Percentiles rank a stretch among this genome's conserved stretches.
These are phyloP conservation scores for Phytophthora brassicae DNA, from an alignment of 352 stramenopile genomes.

Conservation along the genomic window DNA sequence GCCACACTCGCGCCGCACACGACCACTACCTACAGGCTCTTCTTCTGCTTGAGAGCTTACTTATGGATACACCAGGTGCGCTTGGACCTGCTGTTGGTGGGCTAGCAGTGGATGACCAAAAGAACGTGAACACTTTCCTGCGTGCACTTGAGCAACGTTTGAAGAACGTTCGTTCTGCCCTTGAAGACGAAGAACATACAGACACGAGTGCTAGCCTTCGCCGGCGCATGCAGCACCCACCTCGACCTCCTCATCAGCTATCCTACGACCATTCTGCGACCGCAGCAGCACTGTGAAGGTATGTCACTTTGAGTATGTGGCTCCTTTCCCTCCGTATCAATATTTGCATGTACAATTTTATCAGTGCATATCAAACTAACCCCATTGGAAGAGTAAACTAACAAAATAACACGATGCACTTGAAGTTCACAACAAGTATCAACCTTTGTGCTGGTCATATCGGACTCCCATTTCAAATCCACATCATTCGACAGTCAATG, in stretches of 20 bases:
- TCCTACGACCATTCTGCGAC: constrained; percentile 21
- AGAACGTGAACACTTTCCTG: constrained; percentile 51
- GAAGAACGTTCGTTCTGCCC: constrained; percentile 44
- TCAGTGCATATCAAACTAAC: constrained; percentile 24
- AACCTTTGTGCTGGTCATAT: background rate
- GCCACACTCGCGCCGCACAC: constrained; percentile 52
- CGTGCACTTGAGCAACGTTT: constrained; percentile 52
- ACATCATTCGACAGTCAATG: background rate
- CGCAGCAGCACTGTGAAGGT: constrained; percentile 20
- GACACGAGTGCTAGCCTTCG: constrained; percentile 14
- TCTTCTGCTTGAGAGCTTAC: constrained; percentile 60
- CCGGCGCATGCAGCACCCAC: constrained; percentile 15
- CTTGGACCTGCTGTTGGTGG: background rate
- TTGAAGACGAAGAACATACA: constrained; percentile 22
- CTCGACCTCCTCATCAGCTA: constrained; percentile 13
- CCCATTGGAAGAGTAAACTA: constrained; percentile 30
- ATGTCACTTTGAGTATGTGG: constrained; percentile 16
- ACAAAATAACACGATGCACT: constrained; percentile 24
- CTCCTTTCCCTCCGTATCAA: constrained; percentile 10
- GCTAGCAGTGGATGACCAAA: constrained; percentile 53
- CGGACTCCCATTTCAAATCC: background rate
- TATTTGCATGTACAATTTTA: constrained; percentile 36
- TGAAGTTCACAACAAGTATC: background rate
- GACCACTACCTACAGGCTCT: constrained; percentile 65
- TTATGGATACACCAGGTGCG: constrained; percentile 42